Evolutionary conservation across 2,329 filamentous ascomycete species (phyloP).

Genomic region (Coniochaeta sp.): DNA sequence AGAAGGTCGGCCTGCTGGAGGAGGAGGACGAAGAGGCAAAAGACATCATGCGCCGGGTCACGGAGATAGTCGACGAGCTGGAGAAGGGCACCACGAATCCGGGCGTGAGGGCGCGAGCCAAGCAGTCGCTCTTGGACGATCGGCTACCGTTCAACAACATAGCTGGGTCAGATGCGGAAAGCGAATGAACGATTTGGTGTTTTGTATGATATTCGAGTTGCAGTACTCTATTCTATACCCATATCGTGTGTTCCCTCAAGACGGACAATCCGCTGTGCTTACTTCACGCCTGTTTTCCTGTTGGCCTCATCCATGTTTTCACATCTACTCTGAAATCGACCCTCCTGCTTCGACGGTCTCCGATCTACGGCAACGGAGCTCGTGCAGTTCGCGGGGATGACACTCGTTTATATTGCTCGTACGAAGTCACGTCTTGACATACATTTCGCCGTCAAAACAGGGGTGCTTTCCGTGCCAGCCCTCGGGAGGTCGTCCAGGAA

Average conservation of each 20-base stretch:
- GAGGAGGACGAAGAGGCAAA: constrained; percentile 28
- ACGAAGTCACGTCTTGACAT: too few relatives aligned
- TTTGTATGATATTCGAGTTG: constrained; percentile 9
- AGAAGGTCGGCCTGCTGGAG: constrained; percentile 53
- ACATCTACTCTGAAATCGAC: too few relatives aligned
- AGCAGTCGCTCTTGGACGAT: constrained; percentile 66
- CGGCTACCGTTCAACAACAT: constrained; percentile 57
- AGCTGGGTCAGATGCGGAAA: constrained; percentile 17
- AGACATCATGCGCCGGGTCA: constrained; percentile 43
- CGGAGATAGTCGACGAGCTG: constrained; percentile 48
- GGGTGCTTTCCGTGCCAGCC: too few relatives aligned
- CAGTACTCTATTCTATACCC: background rate
- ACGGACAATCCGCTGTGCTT: background rate
- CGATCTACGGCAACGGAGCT: too few relatives aligned
- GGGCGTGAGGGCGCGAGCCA: constrained; percentile 61
- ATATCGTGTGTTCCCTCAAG: background rate
- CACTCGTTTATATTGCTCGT: too few relatives aligned
- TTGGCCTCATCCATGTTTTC: too few relatives aligned
- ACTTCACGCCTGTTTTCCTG: background rate
- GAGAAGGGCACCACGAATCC: constrained; percentile 56
- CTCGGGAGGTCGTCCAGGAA: too few relatives aligned
- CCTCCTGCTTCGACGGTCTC: too few relatives aligned
- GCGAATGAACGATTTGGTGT: constrained; percentile 26
- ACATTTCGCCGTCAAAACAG: too few relatives aligned
- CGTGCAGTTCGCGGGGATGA: too few relatives aligned